Evolutionary conservation across 805 yeast species (phyloP).

Genomic region (Candida insectorum): DNA sequence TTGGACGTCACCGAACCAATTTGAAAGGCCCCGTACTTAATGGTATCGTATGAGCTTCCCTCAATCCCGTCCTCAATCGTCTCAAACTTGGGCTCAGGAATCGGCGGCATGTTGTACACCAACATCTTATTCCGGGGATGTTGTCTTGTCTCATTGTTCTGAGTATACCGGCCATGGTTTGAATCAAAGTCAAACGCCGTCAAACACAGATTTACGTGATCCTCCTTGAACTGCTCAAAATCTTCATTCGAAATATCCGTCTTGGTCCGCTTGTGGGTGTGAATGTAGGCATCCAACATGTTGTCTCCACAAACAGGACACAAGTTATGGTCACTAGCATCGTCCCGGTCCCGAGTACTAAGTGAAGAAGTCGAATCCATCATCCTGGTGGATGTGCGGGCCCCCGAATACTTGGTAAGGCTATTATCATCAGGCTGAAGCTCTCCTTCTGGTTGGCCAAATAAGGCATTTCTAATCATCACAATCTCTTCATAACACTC

Average conservation of each 20-base stretch:
- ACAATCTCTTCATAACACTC: constrained; percentile 62
- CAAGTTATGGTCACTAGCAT: constrained; percentile 28
- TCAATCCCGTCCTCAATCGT: constrained; percentile 17
- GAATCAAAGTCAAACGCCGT: constrained; percentile 66
- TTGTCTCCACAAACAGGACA: constrained; percentile 42
- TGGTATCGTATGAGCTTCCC: constrained; percentile 17
- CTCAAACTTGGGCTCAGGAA: constrained; percentile 38
- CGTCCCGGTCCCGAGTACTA: constrained; percentile 16
- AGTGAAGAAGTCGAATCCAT: constrained; percentile 18
- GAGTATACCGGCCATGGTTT: constrained; percentile 43
- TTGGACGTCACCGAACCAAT: constrained; percentile 21
- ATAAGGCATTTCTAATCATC: constrained; percentile 44
- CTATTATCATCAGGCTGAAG: constrained; percentile 2
- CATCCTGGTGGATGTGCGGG: constrained; percentile 15
- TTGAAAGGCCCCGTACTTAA: constrained; percentile 1
- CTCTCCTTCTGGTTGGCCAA: constrained; percentile 1
- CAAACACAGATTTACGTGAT: constrained; percentile 72
- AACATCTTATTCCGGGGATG: constrained; percentile 74
- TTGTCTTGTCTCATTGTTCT: constrained; percentile 9
- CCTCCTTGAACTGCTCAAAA: constrained; percentile 46
- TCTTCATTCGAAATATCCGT: constrained; percentile 16
- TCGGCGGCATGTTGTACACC: constrained; percentile 61
- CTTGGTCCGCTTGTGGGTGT: constrained; percentile 11
- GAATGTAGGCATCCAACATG: constrained; percentile 20
- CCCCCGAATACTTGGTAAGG: constrained; percentile 17